Evolutionary conservation across 768 basidiomycete genomes (phyloP).

Genomic region (Butyriboletus loyo): DNA sequence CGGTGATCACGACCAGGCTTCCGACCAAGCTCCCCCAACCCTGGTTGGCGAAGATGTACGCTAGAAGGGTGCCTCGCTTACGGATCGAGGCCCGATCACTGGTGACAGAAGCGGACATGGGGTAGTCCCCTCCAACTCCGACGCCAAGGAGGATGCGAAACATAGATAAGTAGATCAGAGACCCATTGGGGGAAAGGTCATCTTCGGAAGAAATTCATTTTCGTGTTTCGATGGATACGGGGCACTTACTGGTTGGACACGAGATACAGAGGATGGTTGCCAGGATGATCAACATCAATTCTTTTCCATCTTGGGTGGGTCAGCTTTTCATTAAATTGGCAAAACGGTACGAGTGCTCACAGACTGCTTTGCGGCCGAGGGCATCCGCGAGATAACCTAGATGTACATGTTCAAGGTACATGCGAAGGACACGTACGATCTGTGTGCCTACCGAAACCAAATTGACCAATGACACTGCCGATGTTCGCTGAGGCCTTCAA

Average conservation of each 20-base stretch:
- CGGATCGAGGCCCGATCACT: conserved; percentile 63
- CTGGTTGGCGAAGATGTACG: conserved; percentile 74
- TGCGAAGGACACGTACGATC: neutral
- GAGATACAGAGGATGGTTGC: conserved; percentile 70
- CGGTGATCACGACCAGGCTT: conserved; percentile 58
- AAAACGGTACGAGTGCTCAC: conserved; percentile 29
- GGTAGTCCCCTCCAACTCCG: conserved; percentile 79
- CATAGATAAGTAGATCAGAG: conserved; percentile 59
- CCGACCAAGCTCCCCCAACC: conserved; percentile 76
- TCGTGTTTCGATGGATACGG: neutral
- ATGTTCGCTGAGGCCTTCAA: conserved; percentile 70
- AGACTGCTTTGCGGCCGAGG: conserved; percentile 66
- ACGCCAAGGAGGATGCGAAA: conserved; percentile 75
- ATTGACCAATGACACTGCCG: conserved; percentile 69
- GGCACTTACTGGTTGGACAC: conserved; percentile 51
- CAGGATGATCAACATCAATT: conserved; percentile 76
- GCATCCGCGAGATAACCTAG: conserved; percentile 64
- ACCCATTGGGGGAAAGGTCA: conserved; percentile 46
- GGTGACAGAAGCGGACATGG: conserved; percentile 69
- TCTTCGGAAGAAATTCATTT: conserved; percentile 28
- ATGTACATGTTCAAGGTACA: neutral
- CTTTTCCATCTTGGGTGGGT: conserved; percentile 57
- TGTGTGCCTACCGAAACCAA: conserved; percentile 48
- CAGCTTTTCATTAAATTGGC: neutral
- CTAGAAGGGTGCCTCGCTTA: conserved; percentile 70